Conservation (phyloP, 306 rosid species). For the Cercis canadensis region DNA sequence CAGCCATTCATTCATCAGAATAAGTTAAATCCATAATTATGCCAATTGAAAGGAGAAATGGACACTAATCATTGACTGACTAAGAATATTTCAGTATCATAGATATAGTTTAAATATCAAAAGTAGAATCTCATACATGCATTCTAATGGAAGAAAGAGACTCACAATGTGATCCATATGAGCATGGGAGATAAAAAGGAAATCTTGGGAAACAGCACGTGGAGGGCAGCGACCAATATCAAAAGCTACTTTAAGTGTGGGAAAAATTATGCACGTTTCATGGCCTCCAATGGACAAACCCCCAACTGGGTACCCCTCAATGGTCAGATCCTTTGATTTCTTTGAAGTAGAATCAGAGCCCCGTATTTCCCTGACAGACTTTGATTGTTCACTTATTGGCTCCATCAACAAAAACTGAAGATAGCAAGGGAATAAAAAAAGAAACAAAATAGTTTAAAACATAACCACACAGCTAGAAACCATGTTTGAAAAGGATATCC, state of each 20-base stretch:
- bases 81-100: conserved; percentile 21
- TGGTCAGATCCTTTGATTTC: conserved; percentile 53
- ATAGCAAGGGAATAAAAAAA: neutral
- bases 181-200: conserved; percentile 86
- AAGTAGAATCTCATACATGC: neutral
- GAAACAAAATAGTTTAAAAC: too few relatives aligned
- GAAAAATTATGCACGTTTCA: conserved; percentile 85
- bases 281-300: conserved; percentile 98
- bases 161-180: conserved; percentile 98
- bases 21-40: neutral
- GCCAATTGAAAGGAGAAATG: neutral
- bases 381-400: conserved; percentile 26
- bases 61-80: neutral
- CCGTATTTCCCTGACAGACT: conserved; percentile 34
- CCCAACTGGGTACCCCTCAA: conserved; percentile 80
- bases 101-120: conserved; percentile 8
- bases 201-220: conserved; percentile 78
- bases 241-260: conserved; percentile 71
- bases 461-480: too few relatives aligned
- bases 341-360: conserved; percentile 40
- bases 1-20: conserved; percentile 4
- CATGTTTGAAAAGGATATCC: too few relatives aligned
- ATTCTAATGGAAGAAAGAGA: conserved; percentile 15
- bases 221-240: conserved; percentile 97
- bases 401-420: conserved; percentile 34